Percentiles rank a stretch among this genome's conserved stretches.
Evolutionary conservation across 1,284 basidiomycete species (phyloP).

Genomic region (Termitomyces sp.): DNA sequence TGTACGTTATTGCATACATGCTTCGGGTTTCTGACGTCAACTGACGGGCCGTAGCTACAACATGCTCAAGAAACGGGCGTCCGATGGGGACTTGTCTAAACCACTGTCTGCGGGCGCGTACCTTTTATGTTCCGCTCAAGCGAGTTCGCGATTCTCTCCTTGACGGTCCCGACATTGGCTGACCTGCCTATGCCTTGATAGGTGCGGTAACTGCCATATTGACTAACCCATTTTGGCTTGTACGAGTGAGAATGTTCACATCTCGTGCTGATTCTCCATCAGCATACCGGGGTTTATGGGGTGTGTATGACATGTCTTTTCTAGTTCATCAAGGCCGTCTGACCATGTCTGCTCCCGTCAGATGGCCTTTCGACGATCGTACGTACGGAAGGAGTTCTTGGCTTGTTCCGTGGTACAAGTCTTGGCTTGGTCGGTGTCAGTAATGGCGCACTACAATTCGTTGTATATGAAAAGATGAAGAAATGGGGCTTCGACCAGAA

Average conservation of each 20-base stretch:
- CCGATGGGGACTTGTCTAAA: constrained; percentile 52
- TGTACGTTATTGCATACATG: constrained; percentile 53
- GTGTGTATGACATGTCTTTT: constrained; percentile 41
- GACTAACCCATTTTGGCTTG: constrained; percentile 98
- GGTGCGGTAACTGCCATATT: constrained; percentile 90
- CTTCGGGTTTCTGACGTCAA: neutral
- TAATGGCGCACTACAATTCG: constrained; percentile 96
- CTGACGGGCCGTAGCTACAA: constrained; percentile 68
- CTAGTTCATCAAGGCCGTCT: constrained; percentile 1
- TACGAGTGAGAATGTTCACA: constrained; percentile 97
- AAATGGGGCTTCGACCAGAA: constrained; percentile 80
- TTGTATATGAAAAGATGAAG: constrained; percentile 96
- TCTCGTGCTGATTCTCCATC: constrained; percentile 59
- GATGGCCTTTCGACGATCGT: constrained; percentile 76
- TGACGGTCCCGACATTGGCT: constrained; percentile 9
- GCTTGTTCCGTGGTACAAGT: constrained; percentile 84
- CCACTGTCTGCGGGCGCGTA: constrained; percentile 76
- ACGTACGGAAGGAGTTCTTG: constrained; percentile 70
- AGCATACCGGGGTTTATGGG: constrained; percentile 76
- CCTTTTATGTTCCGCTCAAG: constrained; percentile 89
- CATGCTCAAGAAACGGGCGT: constrained; percentile 80
- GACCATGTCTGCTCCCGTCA: constrained; percentile 25
- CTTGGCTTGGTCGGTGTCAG: constrained; percentile 92
- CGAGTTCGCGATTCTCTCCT: constrained; percentile 63
- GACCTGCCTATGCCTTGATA: constrained; percentile 28